Evolutionary conservation across 805 yeast species (phyloP).

Genomic region (Komagataella pseudopastoris): DNA sequence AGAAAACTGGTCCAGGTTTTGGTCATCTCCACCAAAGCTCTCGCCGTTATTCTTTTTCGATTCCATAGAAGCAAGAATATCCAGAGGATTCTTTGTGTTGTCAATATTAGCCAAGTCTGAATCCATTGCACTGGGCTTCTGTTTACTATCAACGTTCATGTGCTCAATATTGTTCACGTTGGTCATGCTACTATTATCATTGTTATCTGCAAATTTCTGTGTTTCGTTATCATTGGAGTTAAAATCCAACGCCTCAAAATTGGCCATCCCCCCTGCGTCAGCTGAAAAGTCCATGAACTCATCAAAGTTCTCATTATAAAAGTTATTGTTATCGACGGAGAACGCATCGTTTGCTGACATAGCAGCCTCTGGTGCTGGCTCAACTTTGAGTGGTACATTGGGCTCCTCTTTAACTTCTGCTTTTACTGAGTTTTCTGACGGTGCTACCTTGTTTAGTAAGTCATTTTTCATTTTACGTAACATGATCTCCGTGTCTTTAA

Average conservation of each 20-base stretch:
- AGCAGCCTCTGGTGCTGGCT: not conserved
- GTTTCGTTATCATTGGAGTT: conserved; percentile 8
- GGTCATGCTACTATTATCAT: not conserved
- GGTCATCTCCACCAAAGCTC: not conserved
- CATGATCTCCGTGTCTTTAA: conserved; percentile 15
- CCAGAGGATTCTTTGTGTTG: conserved; percentile 1
- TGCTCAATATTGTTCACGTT: not conserved
- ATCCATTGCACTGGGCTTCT: not conserved
- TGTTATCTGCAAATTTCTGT: not conserved
- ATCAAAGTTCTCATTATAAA: conserved; percentile 1
- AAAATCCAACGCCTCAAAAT: conserved; percentile 1
- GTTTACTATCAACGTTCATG: not conserved
- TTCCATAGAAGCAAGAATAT: conserved; percentile 1
- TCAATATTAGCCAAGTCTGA: not conserved
- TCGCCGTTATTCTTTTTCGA: not conserved
- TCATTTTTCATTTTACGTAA: conserved; percentile 14
- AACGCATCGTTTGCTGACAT: not conserved
- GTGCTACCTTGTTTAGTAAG: conserved; percentile 11
- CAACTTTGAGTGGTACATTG: not conserved
- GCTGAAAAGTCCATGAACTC: conserved; percentile 1
- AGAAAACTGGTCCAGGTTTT: not conserved
- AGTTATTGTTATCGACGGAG: not conserved
- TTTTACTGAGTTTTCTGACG: conserved; percentile 2
- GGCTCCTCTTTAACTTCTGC: conserved; percentile 3
- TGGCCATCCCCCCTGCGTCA: not conserved